Evolutionary conservation across 495 filamentous ascomycete genomes (phyloP), one percentile per base, ranked within the genome.

Genomic region (Lophiotrema nucula): DNA sequence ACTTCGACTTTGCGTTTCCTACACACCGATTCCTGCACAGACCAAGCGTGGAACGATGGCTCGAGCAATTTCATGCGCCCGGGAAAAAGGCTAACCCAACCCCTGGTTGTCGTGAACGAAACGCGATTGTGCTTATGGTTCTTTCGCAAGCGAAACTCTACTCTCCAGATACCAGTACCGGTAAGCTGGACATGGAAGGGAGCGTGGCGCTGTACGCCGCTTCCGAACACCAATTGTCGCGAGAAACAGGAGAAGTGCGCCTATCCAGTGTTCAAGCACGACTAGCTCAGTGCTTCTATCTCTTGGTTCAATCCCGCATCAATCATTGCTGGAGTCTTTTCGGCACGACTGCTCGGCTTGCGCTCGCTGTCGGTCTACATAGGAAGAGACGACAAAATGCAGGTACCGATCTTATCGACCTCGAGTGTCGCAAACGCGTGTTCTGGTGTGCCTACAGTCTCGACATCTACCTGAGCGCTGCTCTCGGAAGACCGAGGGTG

Each of bases 1-100:
- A 73, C 46, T 75, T 75, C 49, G 67, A 70, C 2, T 72, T 71
- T 53, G 69, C 67, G 19, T 54, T 62, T 5, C 62, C 70, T 2
- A 72, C 66, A 0, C 63, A 70, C 38, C 53, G 72, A 13, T 72
- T 73, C 45, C 46, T 74, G 4, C 72, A 75, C 53, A 50, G 67
- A 10, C 72, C 66, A 1, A 72, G 72, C 0, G 59, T 75, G 21
- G 68, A 71, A 38, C 50, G 27, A 4, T 70, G 68, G 68, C 47
- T 71, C 4, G 44, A 68, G 15, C 62, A 73, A 31, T 60, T 74
- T 44, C 69, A 67, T 48, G 64, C 74, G 66, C 52, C 56, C 1
- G 18, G 31, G 23, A 48, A 48, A 13, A 31, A 59, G 5, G 47
- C 53, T 47, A 26, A 41, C 25, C 46, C 21, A n/a, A 59, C 52